Percentiles rank a stretch among this genome's conserved stretches.
Evolutionary conservation across 2,329 filamentous ascomycete species (phyloP).

Genomic region (Pseudogymnoascus sp.): DNA sequence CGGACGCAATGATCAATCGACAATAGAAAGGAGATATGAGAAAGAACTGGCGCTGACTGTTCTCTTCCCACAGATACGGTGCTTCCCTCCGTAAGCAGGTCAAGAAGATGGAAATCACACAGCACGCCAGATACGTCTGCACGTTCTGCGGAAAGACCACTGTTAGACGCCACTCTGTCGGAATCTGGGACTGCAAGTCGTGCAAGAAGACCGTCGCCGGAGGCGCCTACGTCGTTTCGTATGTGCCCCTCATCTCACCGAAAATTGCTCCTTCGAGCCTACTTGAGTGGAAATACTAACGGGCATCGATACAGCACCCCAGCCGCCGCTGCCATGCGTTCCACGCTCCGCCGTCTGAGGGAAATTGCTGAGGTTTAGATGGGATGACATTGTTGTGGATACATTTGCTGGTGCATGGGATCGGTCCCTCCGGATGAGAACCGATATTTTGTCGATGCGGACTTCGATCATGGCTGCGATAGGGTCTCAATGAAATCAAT

Average conservation of each 20-base stretch:
- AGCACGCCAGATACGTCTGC: conserved; percentile 96
- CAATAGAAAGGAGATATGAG: background rate
- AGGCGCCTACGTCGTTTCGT: conserved; percentile 95
- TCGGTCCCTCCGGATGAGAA: conserved; percentile 21
- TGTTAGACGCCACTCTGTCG: conserved; percentile 82
- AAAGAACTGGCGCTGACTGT: conserved; percentile 11
- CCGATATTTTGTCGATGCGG: conserved; percentile 19
- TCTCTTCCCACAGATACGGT: conserved; percentile 64
- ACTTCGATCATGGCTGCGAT: conserved; percentile 22
- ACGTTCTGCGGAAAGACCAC: conserved; percentile 98
- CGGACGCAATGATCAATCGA: background rate
- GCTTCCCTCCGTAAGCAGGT: conserved; percentile 98
- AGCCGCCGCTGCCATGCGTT: conserved; percentile 87
- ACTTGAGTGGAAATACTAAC: conserved; percentile 3
- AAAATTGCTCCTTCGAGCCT: background rate
- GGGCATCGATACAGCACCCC: conserved; percentile 56
- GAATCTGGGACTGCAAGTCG: conserved; percentile 94
- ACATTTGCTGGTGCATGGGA: conserved; percentile 31
- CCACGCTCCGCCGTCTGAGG: conserved; percentile 91
- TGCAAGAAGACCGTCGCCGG: conserved; percentile 93
- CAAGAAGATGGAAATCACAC: conserved; percentile 99
- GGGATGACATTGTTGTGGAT: conserved; percentile 24
- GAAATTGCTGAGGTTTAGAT: conserved; percentile 92
- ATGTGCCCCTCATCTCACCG: conserved; percentile 44
- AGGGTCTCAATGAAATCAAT: conserved; percentile 15